Evolutionary conservation across 352 stramenopile species (phyloP).

Genomic region (Peronospora destructor): DNA sequence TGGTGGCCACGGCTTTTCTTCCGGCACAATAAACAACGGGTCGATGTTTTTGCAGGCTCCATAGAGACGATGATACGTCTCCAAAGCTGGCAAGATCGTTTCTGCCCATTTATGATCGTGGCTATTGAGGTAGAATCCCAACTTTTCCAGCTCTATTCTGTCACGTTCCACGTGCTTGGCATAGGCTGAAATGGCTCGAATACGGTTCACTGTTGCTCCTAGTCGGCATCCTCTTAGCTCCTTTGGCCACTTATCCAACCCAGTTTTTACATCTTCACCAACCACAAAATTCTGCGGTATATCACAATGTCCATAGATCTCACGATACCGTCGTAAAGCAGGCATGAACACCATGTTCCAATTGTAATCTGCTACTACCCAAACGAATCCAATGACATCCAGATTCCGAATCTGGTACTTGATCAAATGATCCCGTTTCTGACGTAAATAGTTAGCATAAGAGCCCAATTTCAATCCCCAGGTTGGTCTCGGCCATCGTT

Average conservation of each 20-base stretch:
- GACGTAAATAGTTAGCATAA: constrained; percentile 35
- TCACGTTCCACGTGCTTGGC: constrained; percentile 28
- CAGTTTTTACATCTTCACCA: constrained; percentile 8
- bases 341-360: constrained; percentile 39
- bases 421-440: constrained; percentile 12
- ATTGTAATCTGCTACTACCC: constrained; percentile 29
- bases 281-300: constrained; percentile 40
- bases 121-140: constrained; percentile 49
- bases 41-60: constrained; percentile 41
- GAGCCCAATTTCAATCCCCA: constrained; percentile 35
- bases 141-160: constrained; percentile 26
- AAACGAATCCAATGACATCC: constrained; percentile 34
- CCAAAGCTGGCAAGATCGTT: constrained; percentile 41
- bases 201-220: constrained; percentile 42
- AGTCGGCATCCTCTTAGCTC: constrained; percentile 34
- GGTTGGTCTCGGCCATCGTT: constrained; percentile 28
- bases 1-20: constrained; percentile 30
- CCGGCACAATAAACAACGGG: constrained; percentile 35
- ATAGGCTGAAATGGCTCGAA: constrained; percentile 32
- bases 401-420: constrained; percentile 32
- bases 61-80: constrained; percentile 34
- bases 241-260: constrained; percentile 18
- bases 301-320: constrained; percentile 35
- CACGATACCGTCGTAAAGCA: constrained; percentile 26
- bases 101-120: constrained; percentile 46